phyloP scores from a whole-genome alignment of 495 filamentous ascomycete species.

The Talaromyces ruber region DNA sequence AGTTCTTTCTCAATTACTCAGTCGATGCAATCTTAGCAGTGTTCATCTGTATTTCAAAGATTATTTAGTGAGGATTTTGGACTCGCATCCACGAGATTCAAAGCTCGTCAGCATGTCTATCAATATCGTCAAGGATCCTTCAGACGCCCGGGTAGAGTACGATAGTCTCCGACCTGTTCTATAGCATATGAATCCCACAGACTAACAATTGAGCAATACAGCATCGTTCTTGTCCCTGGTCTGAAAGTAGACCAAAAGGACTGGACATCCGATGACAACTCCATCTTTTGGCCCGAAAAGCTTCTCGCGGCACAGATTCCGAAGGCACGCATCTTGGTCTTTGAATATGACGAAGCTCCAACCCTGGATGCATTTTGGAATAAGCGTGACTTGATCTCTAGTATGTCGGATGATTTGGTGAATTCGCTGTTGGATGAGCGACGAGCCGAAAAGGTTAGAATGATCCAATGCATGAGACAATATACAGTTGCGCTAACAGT shows the following conservation, averaged over 20 bases:
- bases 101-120: not conserved
- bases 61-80: too few relatives aligned
- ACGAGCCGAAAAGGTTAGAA: not conserved
- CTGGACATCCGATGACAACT: conserved; percentile 3
- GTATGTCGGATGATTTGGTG: conserved; percentile 1
- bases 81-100: not conserved
- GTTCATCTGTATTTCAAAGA: too few relatives aligned
- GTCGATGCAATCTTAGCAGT: not conserved
- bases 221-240: not conserved
- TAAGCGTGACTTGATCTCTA: conserved; percentile 2
- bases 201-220: not conserved
- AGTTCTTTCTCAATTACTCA: not conserved
- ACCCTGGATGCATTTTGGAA: conserved; percentile 2
- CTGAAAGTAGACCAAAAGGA: not conserved
- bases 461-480: not conserved
- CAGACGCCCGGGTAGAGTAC: conserved; percentile 3
- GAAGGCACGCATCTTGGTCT: conserved; percentile 2
- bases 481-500: not conserved
- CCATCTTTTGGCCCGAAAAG: conserved; percentile 5
- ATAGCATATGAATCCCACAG: too few relatives aligned
- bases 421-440: conserved; percentile 2
- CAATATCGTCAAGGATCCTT: conserved; percentile 1
- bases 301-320: not conserved
- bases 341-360: conserved; percentile 3
- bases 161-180: not conserved